A percentile compares a stretch with the other conserved stretches of the same genome.
Conservation (phyloP, 345 rosid species). For the Brassica carinata region DNA sequence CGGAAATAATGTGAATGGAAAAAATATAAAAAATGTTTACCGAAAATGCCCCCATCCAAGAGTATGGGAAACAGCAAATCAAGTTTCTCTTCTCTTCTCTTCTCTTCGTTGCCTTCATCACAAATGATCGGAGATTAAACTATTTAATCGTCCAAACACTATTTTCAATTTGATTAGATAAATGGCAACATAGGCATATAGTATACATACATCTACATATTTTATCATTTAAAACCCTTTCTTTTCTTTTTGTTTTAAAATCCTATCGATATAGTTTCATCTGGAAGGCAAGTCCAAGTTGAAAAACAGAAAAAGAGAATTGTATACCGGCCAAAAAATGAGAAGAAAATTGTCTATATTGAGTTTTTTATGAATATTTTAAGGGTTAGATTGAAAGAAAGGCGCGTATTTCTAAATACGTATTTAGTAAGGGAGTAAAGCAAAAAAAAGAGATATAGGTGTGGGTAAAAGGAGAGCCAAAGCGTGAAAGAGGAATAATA, state of each 20-base stretch:
- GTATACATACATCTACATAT: neutral
- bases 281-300: neutral
- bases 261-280: neutral
- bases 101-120: neutral
- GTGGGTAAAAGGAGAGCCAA: constrained; percentile 34
- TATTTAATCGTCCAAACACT: neutral
- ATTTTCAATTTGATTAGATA: neutral
- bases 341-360: neutral
- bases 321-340: neutral
- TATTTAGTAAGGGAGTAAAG: constrained; percentile 12
- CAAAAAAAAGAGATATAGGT: neutral
- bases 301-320: neutral
- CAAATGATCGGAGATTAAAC: neutral
- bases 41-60: constrained; percentile 67
- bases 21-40: constrained; percentile 48
- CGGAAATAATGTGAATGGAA: constrained; percentile 55
- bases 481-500: constrained; percentile 32
- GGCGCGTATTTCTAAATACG: neutral
- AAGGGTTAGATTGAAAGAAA: neutral
- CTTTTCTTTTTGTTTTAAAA: neutral
- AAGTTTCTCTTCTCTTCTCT: neutral
- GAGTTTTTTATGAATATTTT: neutral
- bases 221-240: neutral
- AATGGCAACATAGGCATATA: neutral
- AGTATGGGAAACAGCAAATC: constrained; percentile 61